Percentiles rank a stretch among this genome's conserved stretches.
These are phyloP conservation scores for Penicillium maclennaniae DNA, from an alignment of 495 filamentous ascomycete genomes.

Conservation along the genomic window DNA sequence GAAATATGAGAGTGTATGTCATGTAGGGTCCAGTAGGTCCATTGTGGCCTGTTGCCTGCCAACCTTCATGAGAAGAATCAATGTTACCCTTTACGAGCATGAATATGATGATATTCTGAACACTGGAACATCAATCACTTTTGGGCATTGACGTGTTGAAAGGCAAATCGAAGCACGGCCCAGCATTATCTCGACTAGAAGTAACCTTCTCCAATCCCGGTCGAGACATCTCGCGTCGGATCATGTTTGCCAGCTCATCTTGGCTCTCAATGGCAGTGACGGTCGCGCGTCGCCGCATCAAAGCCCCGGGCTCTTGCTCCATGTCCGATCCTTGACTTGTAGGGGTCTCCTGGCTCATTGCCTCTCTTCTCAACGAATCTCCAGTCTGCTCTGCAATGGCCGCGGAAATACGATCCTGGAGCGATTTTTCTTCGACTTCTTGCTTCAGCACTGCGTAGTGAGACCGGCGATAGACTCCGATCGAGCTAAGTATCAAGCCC, in stretches of 20 bases:
- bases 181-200: background rate
- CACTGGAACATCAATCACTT: background rate
- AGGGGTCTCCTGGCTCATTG: background rate
- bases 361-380: background rate
- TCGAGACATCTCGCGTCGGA: background rate
- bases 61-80: background rate
- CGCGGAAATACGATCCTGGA: background rate
- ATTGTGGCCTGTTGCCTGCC: background rate
- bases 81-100: background rate
- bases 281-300: background rate
- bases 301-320: background rate
- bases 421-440: background rate
- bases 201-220: background rate
- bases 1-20: no score
- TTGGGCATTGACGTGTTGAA: background rate
- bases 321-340: background rate
- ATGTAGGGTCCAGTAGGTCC: background rate
- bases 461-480: constrained; percentile 41
- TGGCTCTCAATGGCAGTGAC: background rate
- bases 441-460: constrained; percentile 24
- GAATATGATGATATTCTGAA: background rate
- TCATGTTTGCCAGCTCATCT: background rate
- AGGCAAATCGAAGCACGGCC: background rate
- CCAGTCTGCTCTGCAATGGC: background rate
- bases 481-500: constrained; percentile 19